Conservation (phyloP, 1,284 basidiomycete species). For the Ganoderma lingzhi region DNA sequence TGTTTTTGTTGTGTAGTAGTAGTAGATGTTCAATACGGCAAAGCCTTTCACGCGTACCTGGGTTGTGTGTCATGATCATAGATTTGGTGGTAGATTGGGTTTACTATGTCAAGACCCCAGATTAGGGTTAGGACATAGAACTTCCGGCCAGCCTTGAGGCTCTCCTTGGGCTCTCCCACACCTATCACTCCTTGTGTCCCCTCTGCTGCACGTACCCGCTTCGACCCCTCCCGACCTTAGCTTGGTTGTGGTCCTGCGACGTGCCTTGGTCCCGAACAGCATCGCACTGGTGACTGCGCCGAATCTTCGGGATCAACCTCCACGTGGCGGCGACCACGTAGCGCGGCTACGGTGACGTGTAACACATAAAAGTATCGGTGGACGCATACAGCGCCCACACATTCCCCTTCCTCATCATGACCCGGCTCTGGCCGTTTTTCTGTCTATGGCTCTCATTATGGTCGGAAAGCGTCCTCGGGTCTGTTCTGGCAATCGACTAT, state of each 20-base stretch:
- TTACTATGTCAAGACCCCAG: not conserved
- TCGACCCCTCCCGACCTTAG: not conserved
- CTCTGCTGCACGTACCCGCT: not conserved
- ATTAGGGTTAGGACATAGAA: not conserved
- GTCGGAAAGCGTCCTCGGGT: conserved; percentile 50
- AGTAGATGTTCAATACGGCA: not conserved
- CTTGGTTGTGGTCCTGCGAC: conserved; percentile 1
- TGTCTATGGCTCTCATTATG: conserved; percentile 39
- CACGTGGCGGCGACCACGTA: conserved; percentile 26
- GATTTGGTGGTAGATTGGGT: not conserved
- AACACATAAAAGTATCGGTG: conserved; percentile 27
- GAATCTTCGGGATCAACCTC: conserved; percentile 11
- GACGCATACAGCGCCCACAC: conserved; percentile 20
- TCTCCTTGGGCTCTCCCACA: not conserved
- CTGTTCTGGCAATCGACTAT: conserved; percentile 94
- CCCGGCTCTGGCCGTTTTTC: conserved; percentile 31
- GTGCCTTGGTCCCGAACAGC: conserved; percentile 2
- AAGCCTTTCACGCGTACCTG: not conserved
- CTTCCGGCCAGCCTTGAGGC: not conserved
- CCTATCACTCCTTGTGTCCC: not conserved
- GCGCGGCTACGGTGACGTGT: conserved; percentile 30
- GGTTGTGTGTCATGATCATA: not conserved
- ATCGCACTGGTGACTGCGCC: not conserved
- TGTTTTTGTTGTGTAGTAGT: no score
- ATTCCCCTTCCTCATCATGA: conserved; percentile 29